phyloP scores from a whole-genome alignment of 495 filamentous ascomycete genomes.

The Talaromyces thailandensis region DNA sequence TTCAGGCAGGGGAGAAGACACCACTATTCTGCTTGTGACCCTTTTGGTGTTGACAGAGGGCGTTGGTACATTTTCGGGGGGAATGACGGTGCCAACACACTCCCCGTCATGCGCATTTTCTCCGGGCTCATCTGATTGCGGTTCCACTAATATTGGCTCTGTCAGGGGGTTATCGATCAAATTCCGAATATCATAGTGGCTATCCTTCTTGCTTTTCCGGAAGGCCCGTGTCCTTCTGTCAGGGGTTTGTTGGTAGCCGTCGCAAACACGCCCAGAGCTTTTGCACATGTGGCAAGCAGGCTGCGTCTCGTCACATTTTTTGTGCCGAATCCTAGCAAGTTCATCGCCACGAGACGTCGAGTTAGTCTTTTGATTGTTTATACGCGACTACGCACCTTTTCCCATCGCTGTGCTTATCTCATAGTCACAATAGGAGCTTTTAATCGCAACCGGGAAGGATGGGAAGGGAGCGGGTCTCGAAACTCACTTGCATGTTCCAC shows the following conservation, averaged over 20 bases:
- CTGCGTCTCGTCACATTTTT: constrained; percentile 54
- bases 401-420: neutral
- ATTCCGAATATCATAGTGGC: neutral
- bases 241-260: constrained; percentile 10
- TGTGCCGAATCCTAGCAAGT: constrained; percentile 37
- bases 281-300: constrained; percentile 45
- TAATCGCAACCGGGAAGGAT: neutral
- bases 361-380: constrained; percentile 25
- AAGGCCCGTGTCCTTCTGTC: constrained; percentile 7
- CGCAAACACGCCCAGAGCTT: constrained; percentile 31
- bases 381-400: neutral
- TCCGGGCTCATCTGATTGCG: neutral
- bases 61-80: neutral
- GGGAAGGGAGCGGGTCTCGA: neutral
- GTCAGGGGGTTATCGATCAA: neutral
- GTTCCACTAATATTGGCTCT: neutral
- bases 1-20: neutral
- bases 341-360: neutral
- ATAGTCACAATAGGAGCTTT: neutral
- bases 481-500: constrained; percentile 10
- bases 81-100: neutral
- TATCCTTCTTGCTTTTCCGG: neutral
- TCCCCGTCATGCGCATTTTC: neutral
- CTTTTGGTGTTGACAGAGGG: neutral
- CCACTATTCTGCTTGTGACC: neutral